Percentiles rank a stretch among this genome's conserved stretches.
Conservation (phyloP, 495 filamentous ascomycete genomes). For the Annulohypoxylon moriforme region DNA sequence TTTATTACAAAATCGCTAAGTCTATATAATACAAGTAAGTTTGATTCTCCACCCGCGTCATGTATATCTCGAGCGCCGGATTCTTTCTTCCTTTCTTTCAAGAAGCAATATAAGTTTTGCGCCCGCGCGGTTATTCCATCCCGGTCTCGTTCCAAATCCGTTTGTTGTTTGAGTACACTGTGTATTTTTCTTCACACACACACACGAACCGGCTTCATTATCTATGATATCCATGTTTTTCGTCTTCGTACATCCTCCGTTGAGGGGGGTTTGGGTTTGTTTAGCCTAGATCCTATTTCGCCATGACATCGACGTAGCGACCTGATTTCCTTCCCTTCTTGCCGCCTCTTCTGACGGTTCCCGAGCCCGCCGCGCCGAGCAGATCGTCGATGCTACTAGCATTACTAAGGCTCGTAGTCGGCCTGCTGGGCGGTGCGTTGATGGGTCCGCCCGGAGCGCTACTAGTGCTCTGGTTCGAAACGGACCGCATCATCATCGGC, state of each 20-base stretch:
- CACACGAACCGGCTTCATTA: slow-evolving; percentile 15
- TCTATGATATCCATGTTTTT: slow-evolving; percentile 12
- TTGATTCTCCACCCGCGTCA: not conserved
- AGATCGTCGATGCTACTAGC: slow-evolving; percentile 89
- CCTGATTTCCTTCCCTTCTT: slow-evolving; percentile 83
- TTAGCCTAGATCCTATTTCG: slow-evolving; percentile 51
- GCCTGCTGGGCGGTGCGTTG: slow-evolving; percentile 61
- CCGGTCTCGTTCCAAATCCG: not conserved
- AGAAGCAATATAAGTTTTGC: not conserved
- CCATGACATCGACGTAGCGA: slow-evolving; percentile 95
- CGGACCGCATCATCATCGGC: slow-evolving; percentile 59
- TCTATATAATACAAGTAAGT: slow-evolving; percentile 47
- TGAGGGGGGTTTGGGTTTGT: not conserved
- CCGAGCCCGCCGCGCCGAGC: slow-evolving; percentile 72
- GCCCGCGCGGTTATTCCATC: slow-evolving; percentile 9
- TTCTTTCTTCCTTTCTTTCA: not conserved
- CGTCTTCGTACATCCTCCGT: slow-evolving; percentile 3
- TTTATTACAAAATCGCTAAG: slow-evolving; percentile 48
- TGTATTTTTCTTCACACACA: not conserved
- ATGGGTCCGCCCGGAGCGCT: slow-evolving; percentile 49
- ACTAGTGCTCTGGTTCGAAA: slow-evolving; percentile 54
- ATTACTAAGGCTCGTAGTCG: slow-evolving; percentile 76
- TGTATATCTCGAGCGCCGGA: slow-evolving; percentile 3
- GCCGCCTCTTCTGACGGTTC: slow-evolving; percentile 66
- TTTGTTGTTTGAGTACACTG: not conserved